Conservation (phyloP, 2,329 filamentous ascomycete species). For the Arachnomyces sp. region DNA sequence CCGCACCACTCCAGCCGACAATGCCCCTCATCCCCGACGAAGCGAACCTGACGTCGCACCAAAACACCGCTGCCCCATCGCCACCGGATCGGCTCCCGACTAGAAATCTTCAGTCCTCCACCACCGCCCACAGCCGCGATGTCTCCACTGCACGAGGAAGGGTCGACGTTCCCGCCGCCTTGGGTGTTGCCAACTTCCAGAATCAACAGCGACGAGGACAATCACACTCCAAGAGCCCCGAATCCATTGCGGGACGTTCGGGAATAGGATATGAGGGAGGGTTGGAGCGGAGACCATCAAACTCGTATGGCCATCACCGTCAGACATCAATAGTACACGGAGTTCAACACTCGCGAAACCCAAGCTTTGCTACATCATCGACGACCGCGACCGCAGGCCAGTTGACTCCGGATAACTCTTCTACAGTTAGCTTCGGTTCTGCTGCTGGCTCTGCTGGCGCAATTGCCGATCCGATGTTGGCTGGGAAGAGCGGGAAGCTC, state of each 20-base stretch:
- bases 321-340: conserved; percentile 97
- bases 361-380: conserved; percentile 58
- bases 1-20: conserved; percentile 30
- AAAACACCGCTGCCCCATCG: conserved; percentile 26
- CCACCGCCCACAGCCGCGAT: conserved; percentile 36
- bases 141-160: conserved; percentile 36
- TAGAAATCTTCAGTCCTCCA: conserved; percentile 27
- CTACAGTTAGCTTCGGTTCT: conserved; percentile 51
- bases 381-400: conserved; percentile 61
- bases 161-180: conserved; percentile 26
- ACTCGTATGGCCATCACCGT: conserved; percentile 76
- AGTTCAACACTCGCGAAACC: conserved; percentile 80
- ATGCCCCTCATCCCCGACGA: conserved; percentile 36
- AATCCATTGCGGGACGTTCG: conserved; percentile 27
- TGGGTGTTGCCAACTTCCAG: conserved; percentile 26
- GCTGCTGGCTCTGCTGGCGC: conserved; percentile 29
- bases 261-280: conserved; percentile 28
- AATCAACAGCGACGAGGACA: conserved; percentile 29
- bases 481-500: conserved; percentile 24
- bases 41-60: conserved; percentile 28
- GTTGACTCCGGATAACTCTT: conserved; percentile 78
- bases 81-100: conserved; percentile 29
- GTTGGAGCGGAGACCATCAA: conserved; percentile 35
- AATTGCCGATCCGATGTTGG: conserved; percentile 38
- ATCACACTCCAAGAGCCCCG: conserved; percentile 36